Conservation (phyloP, 2,329 filamentous ascomycete genomes). For the Trichoderma sp. region DNA sequence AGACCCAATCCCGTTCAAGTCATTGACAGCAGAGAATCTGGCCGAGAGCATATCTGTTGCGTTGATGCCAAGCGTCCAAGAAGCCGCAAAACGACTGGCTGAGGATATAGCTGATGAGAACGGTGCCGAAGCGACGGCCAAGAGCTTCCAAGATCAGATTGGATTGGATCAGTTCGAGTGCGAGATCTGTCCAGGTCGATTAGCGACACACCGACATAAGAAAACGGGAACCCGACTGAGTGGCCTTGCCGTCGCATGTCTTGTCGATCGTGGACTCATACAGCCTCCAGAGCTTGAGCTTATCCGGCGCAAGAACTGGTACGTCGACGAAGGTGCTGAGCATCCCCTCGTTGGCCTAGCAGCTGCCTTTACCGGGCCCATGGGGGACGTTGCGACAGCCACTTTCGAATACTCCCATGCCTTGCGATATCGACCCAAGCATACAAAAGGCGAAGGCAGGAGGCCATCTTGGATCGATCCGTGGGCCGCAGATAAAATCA, state of each 20-base stretch:
- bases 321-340: constrained; percentile 65
- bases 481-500: neutral
- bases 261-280: constrained; percentile 57
- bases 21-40: constrained; percentile 59
- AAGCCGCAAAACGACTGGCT: constrained; percentile 47
- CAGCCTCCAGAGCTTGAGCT: constrained; percentile 61
- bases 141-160: constrained; percentile 58
- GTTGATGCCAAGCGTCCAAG: constrained; percentile 52
- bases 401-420: constrained; percentile 33
- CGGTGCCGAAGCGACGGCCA: constrained; percentile 54
- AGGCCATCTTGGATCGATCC: constrained; percentile 17
- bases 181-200: constrained; percentile 56
- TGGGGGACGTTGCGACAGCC: constrained; percentile 65
- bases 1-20: constrained; percentile 58
- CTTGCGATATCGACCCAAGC: constrained; percentile 26
- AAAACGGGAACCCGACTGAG: constrained; percentile 62
- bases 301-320: constrained; percentile 53
- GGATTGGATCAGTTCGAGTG: constrained; percentile 59
- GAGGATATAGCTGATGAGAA: constrained; percentile 56
- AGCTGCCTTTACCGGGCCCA: constrained; percentile 66
- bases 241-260: constrained; percentile 60
- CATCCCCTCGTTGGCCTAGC: constrained; percentile 67
- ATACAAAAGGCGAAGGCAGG: neutral
- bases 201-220: constrained; percentile 65
- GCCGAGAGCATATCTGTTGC: constrained; percentile 56